phyloP scores from a whole-genome alignment of 1,139 yeast genomes.

The Debaryomyces sp. region DNA sequence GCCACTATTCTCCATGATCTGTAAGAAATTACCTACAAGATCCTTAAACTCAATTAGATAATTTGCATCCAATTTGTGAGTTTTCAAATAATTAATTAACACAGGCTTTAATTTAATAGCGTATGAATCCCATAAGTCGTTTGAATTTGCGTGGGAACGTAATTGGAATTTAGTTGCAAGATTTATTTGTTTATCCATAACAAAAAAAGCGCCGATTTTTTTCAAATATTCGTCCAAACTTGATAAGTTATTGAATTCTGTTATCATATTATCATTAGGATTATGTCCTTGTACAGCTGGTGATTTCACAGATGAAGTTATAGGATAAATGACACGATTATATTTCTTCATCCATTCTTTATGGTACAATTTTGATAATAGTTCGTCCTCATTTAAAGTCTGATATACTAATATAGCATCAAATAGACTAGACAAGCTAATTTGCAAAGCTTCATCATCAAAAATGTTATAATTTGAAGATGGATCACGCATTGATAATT shows the following conservation, averaged over 20 bases:
- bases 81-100: constrained; percentile 37
- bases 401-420: constrained; percentile 85
- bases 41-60: constrained; percentile 49
- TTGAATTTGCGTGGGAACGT: constrained; percentile 58
- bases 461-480: constrained; percentile 48
- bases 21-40: constrained; percentile 70
- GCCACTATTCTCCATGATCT: constrained; percentile 74
- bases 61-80: constrained; percentile 31
- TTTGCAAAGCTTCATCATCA: constrained; percentile 44
- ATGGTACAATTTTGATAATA: constrained; percentile 62
- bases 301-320: constrained; percentile 37
- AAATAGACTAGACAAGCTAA: constrained; percentile 69
- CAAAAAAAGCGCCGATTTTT: constrained; percentile 74
- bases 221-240: constrained; percentile 56
- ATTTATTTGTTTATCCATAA: constrained; percentile 71
- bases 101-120: constrained; percentile 61
- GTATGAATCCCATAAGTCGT: constrained; percentile 79
- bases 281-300: constrained; percentile 14
- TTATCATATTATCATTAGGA: constrained; percentile 8
- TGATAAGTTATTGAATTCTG: constrained; percentile 22
- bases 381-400: constrained; percentile 65
- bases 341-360: constrained; percentile 77
- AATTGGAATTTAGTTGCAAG: constrained; percentile 58
- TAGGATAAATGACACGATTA: constrained; percentile 71
- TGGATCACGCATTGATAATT: constrained; percentile 67